phyloP scores from a whole-genome alignment of 2,329 filamentous ascomycete species.

The Apiospora sp. region DNA sequence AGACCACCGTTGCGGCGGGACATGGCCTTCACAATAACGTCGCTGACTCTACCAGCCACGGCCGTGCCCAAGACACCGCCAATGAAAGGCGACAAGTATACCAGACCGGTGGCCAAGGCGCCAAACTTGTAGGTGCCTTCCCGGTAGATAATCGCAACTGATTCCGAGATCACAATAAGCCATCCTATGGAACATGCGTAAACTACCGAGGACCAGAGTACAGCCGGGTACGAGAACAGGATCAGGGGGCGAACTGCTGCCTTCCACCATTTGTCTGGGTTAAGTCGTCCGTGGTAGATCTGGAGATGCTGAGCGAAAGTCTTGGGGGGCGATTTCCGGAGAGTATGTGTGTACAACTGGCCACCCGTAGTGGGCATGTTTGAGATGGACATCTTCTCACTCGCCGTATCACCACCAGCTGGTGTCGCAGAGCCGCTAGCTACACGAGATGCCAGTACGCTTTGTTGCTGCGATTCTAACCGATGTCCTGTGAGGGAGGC shows the following conservation, averaged over 20 bases:
- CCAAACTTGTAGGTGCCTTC: constrained; percentile 80
- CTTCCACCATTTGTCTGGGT: constrained; percentile 79
- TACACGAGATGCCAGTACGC: neutral
- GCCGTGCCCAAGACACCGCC: constrained; percentile 91
- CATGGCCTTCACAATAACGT: constrained; percentile 84
- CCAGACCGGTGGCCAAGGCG: constrained; percentile 79
- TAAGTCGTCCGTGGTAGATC: constrained; percentile 80
- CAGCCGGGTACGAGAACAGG: constrained; percentile 84
- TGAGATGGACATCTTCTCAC: constrained; percentile 51
- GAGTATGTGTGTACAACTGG: constrained; percentile 72
- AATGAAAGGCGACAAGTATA: constrained; percentile 90
- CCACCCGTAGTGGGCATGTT: constrained; percentile 43
- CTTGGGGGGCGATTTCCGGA: constrained; percentile 71
- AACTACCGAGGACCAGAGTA: constrained; percentile 86
- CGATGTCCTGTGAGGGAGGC: neutral
- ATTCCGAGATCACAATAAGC: constrained; percentile 94
- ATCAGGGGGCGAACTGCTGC: constrained; percentile 84
- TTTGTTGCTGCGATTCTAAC: neutral
- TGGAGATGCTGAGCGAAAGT: constrained; percentile 78
- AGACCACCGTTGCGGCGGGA: constrained; percentile 86
- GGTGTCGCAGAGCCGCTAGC: constrained; percentile 8
- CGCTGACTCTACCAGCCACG: constrained; percentile 87
- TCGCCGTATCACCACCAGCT: constrained; percentile 42
- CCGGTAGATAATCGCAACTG: constrained; percentile 81
- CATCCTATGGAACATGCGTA: constrained; percentile 92